Percentiles rank a stretch among this genome's conserved stretches.
These are phyloP conservation scores for Phytophthora colocasiae DNA, from an alignment of 352 stramenopile species.

Conservation along the genomic window DNA sequence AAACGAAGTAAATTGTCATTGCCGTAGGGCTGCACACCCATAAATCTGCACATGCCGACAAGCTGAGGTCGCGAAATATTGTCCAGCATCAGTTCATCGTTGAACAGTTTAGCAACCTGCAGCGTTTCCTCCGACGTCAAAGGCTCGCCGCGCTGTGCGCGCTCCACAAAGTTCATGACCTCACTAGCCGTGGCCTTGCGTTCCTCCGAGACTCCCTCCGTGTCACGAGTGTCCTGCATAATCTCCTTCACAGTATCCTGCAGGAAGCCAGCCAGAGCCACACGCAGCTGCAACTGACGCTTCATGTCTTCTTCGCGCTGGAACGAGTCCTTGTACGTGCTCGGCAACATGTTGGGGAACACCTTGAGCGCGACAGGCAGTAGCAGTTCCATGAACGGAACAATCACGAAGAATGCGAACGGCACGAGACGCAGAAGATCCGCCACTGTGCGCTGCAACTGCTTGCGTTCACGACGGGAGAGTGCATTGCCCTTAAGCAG, in stretches of 20 bases:
- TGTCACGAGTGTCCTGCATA: constrained; percentile 85
- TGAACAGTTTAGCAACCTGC: constrained; percentile 94
- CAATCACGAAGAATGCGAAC: constrained; percentile 97
- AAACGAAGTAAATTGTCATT: constrained; percentile 97
- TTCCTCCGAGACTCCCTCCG: constrained; percentile 81
- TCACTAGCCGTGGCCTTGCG: constrained; percentile 80
- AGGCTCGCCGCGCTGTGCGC: constrained; percentile 78
- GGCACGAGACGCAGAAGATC: constrained; percentile 98
- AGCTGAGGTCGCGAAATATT: constrained; percentile 98
- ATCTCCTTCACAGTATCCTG: constrained; percentile 96
- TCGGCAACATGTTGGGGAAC: constrained; percentile 99
- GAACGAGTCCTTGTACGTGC: constrained; percentile 97
- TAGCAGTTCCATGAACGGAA: constrained; percentile 99
- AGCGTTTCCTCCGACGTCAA: constrained; percentile 84
- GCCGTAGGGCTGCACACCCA: constrained; percentile 97
- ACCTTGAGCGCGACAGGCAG: constrained; percentile 97
- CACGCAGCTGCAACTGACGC: constrained; percentile 95
- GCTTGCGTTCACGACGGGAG: constrained; percentile 96
- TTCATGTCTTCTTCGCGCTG: constrained; percentile 99
- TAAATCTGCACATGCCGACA: constrained; percentile 97
- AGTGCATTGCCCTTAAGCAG: constrained; percentile 94
- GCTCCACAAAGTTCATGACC: constrained; percentile 87
- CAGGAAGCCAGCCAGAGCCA: constrained; percentile 97
- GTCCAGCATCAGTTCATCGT: constrained; percentile 98
- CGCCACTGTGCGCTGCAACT: constrained; percentile 96